Evolutionary conservation across 2,329 filamentous ascomycete species (phyloP).

Genomic region (Stemphylium beticola): DNA sequence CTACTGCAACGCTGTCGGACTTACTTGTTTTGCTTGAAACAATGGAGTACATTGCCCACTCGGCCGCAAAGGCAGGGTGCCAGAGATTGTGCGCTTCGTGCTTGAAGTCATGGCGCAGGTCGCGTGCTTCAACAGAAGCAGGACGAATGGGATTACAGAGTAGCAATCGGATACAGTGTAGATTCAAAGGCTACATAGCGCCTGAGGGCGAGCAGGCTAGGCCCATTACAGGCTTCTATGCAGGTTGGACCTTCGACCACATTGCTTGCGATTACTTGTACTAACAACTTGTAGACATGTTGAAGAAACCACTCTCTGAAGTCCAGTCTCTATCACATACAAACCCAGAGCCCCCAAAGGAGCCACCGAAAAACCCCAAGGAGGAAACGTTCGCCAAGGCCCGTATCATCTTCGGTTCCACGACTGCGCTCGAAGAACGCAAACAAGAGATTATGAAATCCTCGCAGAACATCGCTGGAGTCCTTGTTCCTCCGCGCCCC

Average conservation of each 20-base stretch:
- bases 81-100: conserved; percentile 35
- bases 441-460: conserved; percentile 65
- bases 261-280: not conserved
- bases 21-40: not conserved
- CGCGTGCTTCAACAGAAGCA: not conserved
- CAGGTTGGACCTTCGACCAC: conserved; percentile 26
- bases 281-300: conserved; percentile 45
- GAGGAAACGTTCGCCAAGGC: conserved; percentile 64
- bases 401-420: conserved; percentile 80
- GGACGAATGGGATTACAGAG: conserved; percentile 40
- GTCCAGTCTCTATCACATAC: conserved; percentile 42
- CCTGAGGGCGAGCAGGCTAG: conserved; percentile 46
- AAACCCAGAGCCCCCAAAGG: conserved; percentile 41
- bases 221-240: conserved; percentile 49
- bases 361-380: conserved; percentile 54
- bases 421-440: conserved; percentile 73
- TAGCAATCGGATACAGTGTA: conserved; percentile 44
- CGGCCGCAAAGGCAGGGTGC: conserved; percentile 26
- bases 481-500: conserved; percentile 82
- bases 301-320: conserved; percentile 38
- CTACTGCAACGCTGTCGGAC: not conserved
- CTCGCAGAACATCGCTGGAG: conserved; percentile 73
- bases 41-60: conserved; percentile 25
- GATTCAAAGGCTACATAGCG: conserved; percentile 46
- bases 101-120: conserved; percentile 22